phyloP scores from a whole-genome alignment of 164 flowering plant genomes.

The Aristolochia californica region DNA sequence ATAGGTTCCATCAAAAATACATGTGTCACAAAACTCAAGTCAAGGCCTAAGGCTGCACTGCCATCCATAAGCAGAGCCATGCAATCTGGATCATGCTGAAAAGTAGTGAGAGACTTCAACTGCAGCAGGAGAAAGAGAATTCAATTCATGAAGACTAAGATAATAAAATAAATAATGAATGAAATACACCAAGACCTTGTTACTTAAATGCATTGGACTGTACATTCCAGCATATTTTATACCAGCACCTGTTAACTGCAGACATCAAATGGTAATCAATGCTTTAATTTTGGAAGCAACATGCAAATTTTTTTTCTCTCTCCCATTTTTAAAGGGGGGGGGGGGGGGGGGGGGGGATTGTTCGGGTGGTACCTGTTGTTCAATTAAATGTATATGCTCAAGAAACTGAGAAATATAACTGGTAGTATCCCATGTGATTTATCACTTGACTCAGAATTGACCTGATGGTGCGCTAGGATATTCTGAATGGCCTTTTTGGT shows the following conservation, averaged over 20 bases:
- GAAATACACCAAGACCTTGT: conserved; percentile 46
- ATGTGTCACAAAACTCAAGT: conserved; percentile 89
- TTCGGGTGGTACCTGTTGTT: conserved; percentile 99
- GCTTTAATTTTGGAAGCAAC: background rate
- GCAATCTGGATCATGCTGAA: conserved; percentile 68
- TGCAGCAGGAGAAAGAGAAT: conserved; percentile 21
- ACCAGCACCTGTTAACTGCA: conserved; percentile 57
- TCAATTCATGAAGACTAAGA: conserved; percentile 1
- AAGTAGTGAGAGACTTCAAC: conserved; percentile 69
- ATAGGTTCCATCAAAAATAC: conserved; percentile 98
- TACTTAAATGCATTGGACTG: conserved; percentile 84
- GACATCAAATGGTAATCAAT: background rate
- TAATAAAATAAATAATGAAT: background rate
- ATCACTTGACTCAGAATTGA: conserved; percentile 8
- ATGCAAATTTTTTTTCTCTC: background rate
- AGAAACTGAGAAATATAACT: conserved; percentile 97
- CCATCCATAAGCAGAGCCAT: conserved; percentile 97
- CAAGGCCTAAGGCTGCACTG: conserved; percentile 95
- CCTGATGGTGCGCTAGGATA: conserved; percentile 8
- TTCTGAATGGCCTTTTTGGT: conserved; percentile 11
- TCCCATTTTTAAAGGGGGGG: background rate
- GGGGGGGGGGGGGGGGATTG: conserved; percentile 4
- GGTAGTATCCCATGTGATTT: conserved; percentile 10
- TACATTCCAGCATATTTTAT: conserved; percentile 80
- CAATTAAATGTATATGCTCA: conserved; percentile 93